Evolutionary conservation across 768 basidiomycete genomes (phyloP).

Genomic region (Phlegmacium glaucopus): DNA sequence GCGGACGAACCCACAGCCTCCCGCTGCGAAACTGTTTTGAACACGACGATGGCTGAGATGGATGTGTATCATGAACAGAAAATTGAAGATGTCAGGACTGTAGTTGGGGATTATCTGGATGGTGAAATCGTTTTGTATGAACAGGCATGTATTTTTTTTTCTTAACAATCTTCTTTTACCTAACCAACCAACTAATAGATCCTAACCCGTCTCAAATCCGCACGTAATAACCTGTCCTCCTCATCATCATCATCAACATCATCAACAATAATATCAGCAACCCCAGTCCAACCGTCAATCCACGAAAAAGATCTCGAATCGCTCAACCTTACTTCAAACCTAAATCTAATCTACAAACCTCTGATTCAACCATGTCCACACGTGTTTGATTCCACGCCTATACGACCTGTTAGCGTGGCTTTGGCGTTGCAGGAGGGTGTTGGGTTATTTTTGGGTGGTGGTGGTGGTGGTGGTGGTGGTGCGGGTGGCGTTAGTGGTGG

Average conservation of each 20-base stretch:
- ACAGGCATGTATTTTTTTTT: conserved; percentile 38
- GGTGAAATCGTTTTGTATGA: conserved; percentile 76
- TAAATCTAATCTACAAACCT: conserved; percentile 41
- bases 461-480: conserved; percentile 22
- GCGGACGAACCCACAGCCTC: conserved; percentile 61
- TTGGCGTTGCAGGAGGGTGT: conserved; percentile 76
- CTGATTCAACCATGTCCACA: conserved; percentile 78
- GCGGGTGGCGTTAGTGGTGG: too few species aligned
- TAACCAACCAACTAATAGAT: conserved; percentile 33
- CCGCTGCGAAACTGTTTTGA: conserved; percentile 85
- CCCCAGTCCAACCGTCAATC: conserved; percentile 61
- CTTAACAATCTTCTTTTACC: not conserved
- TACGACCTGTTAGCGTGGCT: conserved; percentile 72
- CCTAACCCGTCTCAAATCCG: conserved; percentile 52
- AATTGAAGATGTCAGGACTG: conserved; percentile 56
- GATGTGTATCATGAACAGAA: conserved; percentile 77
- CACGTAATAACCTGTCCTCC: conserved; percentile 51
- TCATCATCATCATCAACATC: conserved; percentile 46
- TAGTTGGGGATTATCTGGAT: conserved; percentile 69
- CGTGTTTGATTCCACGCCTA: conserved; percentile 71
- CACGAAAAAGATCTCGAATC: conserved; percentile 60
- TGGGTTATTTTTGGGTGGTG: conserved; percentile 50
- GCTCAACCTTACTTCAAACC: conserved; percentile 26
- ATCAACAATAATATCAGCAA: conserved; percentile 37
- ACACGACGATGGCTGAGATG: conserved; percentile 87